phyloP scores from a whole-genome alignment of 139 green algal species.

The Chlorella sorokiniana region DNA sequence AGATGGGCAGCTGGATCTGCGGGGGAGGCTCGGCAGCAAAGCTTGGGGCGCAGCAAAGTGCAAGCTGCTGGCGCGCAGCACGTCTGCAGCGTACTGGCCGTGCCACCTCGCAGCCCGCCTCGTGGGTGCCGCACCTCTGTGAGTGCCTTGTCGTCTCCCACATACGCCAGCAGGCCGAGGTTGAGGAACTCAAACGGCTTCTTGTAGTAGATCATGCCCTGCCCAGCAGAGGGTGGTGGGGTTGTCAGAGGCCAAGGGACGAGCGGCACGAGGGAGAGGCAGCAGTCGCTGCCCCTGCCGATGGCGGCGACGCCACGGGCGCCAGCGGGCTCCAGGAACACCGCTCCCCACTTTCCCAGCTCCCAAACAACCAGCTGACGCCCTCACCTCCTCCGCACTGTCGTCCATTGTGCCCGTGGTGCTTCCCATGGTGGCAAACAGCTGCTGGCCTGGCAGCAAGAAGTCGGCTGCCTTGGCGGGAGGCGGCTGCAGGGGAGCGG shows the following conservation, averaged over 20 bases:
- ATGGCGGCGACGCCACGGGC: too few relatives aligned
- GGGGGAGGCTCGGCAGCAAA: neutral
- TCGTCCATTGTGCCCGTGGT: neutral
- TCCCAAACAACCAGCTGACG: neutral
- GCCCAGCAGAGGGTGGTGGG: neutral
- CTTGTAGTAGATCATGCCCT: conserved; percentile 40
- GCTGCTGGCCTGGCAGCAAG: neutral
- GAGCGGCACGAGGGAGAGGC: too few relatives aligned
- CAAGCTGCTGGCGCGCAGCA: too few relatives aligned
- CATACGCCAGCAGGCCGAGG: conserved; percentile 71
- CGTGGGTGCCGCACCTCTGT: conserved; percentile 39
- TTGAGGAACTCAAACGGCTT: conserved; percentile 68
- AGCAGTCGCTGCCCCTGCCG: too few relatives aligned
- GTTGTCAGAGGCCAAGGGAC: too few relatives aligned
- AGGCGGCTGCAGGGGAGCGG: conserved; percentile 4
- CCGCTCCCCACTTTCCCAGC: too few relatives aligned
- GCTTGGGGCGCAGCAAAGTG: too few relatives aligned
- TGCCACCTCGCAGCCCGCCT: neutral
- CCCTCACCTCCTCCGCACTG: neutral
- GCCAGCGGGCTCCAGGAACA: too few relatives aligned
- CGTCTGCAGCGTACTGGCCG: too few relatives aligned
- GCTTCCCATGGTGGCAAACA: conserved; percentile 23
- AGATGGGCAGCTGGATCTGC: conserved; percentile 17
- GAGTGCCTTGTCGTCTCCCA: conserved; percentile 58
- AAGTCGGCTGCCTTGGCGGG: conserved; percentile 1